These are phyloP conservation scores for Volvox reticuliferus DNA, from an alignment of 139 green algal species.

Conservation along the genomic window DNA sequence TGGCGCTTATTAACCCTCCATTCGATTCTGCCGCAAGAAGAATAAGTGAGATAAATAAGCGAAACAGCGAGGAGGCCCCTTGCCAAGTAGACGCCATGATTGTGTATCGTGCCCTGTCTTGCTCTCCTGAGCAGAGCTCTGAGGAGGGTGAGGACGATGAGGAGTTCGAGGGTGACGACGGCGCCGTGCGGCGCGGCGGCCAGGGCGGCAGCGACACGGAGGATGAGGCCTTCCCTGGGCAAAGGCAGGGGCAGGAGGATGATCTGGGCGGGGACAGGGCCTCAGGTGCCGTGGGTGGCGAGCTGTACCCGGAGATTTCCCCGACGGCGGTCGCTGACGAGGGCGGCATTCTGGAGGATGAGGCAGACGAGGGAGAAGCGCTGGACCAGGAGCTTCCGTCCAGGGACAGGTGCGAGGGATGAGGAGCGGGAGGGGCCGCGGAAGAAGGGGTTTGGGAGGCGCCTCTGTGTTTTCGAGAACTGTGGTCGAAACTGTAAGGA, in stretches of 20 bases:
- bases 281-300: not conserved
- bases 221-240: not conserved
- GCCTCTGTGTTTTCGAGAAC: not conserved
- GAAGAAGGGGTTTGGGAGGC: not conserved
- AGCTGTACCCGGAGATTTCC: not conserved
- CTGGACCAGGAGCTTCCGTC: constrained; percentile 3
- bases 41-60: too few relatives aligned
- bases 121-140: not conserved
- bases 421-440: too few relatives aligned
- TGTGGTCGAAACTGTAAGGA: too few relatives aligned
- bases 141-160: not conserved
- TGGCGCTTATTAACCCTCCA: too few relatives aligned
- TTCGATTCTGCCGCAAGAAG: too few relatives aligned
- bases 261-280: not conserved
- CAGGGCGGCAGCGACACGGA: not conserved
- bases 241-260: not conserved
- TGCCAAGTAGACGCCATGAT: too few relatives aligned
- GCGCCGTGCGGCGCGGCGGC: not conserved
- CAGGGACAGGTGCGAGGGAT: not conserved
- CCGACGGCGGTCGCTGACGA: not conserved
- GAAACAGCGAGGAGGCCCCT: too few relatives aligned
- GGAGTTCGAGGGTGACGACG: not conserved
- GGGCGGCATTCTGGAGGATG: not conserved
- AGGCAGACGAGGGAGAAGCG: not conserved
- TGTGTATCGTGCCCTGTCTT: too few relatives aligned